These are phyloP conservation scores for Elsinoe ampelina DNA, from an alignment of 2,329 filamentous ascomycete genomes.

Conservation along the genomic window DNA sequence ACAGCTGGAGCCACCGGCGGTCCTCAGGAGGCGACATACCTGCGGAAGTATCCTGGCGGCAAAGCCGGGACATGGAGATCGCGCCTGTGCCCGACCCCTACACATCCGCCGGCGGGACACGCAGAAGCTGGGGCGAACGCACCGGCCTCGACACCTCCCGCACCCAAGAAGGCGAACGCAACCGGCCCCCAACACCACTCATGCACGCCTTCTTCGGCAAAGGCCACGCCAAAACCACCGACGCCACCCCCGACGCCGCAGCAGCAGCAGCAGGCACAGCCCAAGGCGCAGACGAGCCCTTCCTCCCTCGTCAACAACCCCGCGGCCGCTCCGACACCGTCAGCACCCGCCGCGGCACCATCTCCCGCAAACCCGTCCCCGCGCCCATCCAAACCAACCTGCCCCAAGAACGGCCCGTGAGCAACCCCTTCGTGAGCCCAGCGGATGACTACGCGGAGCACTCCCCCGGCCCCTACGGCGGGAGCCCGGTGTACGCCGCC, in stretches of 20 bases:
- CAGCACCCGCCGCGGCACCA: not conserved
- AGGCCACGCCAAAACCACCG: not conserved
- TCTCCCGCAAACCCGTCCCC: not conserved
- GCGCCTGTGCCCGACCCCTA: conserved; percentile 10
- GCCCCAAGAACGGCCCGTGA: not conserved
- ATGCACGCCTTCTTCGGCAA: conserved; percentile 6
- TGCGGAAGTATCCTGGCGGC: not conserved
- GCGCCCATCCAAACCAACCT: not conserved
- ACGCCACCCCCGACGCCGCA: not conserved
- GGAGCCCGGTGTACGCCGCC: not conserved
- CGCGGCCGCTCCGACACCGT: not conserved
- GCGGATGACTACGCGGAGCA: conserved; percentile 12
- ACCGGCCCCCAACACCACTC: conserved; percentile 2
- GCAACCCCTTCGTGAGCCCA: conserved; percentile 14
- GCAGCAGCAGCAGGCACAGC: not conserved
- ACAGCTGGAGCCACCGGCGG: not conserved
- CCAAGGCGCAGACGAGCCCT: not conserved
- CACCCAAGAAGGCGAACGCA: not conserved
- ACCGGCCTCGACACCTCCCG: not conserved
- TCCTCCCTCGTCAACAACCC: not conserved
- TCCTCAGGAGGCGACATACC: not conserved
- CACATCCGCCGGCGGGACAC: not conserved
- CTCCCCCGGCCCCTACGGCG: conserved; percentile 1
- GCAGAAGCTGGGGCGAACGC: not conserved
- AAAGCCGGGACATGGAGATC: not conserved